A percentile compares a stretch with the other conserved stretches of the same genome.
Conservation (phyloP, 2,329 filamentous ascomycete species). For the Fonsecaea erecta region DNA sequence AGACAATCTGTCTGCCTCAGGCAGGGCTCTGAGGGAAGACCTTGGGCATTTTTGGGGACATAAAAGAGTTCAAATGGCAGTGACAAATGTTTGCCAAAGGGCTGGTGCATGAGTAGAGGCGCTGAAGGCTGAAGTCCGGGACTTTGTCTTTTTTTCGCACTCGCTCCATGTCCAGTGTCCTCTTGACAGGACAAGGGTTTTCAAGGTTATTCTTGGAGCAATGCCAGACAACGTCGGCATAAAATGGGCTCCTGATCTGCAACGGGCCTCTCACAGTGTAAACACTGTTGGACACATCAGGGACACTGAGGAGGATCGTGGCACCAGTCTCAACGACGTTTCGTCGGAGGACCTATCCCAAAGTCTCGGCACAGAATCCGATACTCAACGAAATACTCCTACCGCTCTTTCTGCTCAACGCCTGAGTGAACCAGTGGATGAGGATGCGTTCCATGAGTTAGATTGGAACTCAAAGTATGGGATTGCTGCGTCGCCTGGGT, state of each 20-base stretch:
- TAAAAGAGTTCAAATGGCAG: constrained; percentile 18
- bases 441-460: constrained; percentile 17
- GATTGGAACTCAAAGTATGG: constrained; percentile 13
- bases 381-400: constrained; percentile 33
- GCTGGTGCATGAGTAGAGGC: constrained; percentile 17
- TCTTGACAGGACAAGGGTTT: constrained; percentile 7
- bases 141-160: not conserved
- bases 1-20: not conserved
- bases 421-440: constrained; percentile 24
- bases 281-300: constrained; percentile 6
- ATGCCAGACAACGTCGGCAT: constrained; percentile 32
- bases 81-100: constrained; percentile 9
- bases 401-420: constrained; percentile 26
- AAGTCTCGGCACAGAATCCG: constrained; percentile 22
- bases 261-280: constrained; percentile 12
- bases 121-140: constrained; percentile 7
- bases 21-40: not conserved
- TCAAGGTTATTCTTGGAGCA: not conserved
- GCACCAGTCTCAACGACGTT: not conserved
- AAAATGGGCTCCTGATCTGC: constrained; percentile 31
- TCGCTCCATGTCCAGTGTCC: constrained; percentile 20
- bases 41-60: not conserved
- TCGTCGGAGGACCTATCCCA: constrained; percentile 12
- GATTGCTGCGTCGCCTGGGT: constrained; percentile 12
- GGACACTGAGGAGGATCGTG: not conserved